Conservation (phyloP, 345 rosid genomes). For the Corchorus capsularis region DNA sequence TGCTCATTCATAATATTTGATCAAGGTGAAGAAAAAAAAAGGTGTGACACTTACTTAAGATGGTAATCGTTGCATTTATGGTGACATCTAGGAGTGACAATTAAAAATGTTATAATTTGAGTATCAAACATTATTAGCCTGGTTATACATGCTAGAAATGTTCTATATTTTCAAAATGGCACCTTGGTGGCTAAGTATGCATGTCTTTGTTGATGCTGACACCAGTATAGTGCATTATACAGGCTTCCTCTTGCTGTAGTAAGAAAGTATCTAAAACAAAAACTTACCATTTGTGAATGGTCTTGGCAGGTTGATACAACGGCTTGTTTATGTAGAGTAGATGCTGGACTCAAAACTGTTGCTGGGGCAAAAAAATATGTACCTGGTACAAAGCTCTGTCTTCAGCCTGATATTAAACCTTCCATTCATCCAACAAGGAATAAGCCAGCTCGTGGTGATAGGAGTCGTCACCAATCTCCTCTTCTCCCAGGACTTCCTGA, state of each 20-base stretch:
- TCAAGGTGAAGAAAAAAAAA: not conserved
- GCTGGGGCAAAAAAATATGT: constrained; percentile 68
- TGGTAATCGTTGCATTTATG: not conserved
- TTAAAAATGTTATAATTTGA: constrained; percentile 1
- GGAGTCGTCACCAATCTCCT: constrained; percentile 66
- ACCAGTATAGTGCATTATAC: constrained; percentile 1
- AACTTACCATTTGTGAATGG: constrained; percentile 3
- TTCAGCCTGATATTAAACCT: constrained; percentile 70
- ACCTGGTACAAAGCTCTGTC: constrained; percentile 70
- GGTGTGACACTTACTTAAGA: not conserved
- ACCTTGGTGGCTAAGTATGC: not conserved
- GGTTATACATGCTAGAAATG: not conserved
- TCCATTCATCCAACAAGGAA: constrained; percentile 70
- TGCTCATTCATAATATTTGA: not conserved
- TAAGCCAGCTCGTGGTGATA: constrained; percentile 57
- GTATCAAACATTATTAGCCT: not conserved
- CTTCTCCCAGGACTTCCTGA: constrained; percentile 78
- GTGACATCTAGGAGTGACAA: not conserved
- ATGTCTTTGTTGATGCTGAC: constrained; percentile 7
- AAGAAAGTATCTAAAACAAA: not conserved
- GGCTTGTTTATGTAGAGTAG: constrained; percentile 75
- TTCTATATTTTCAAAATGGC: not conserved
- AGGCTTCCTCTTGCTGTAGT: not conserved
- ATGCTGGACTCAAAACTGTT: constrained; percentile 75
- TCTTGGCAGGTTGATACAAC: constrained; percentile 72